A percentile compares a stretch with the other conserved stretches of the same genome.
These are phyloP conservation scores for Pelargonium myrrhifolium DNA, from an alignment of 441 rosid species.

Conservation along the genomic window DNA sequence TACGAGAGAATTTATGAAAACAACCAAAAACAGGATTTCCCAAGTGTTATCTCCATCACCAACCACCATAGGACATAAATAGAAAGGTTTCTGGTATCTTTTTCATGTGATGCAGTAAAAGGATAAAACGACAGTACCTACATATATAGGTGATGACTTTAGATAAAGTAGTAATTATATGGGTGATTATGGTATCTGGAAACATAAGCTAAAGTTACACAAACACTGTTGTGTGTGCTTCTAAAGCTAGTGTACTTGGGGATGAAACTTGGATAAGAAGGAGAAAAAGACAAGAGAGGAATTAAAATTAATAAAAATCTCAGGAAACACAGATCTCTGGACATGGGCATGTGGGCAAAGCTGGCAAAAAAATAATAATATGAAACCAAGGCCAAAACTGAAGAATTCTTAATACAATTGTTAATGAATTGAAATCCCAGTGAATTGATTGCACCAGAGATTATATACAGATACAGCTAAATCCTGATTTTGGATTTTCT, in stretches of 20 bases:
- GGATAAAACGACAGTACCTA: constrained; percentile 1
- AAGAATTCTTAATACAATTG: neutral
- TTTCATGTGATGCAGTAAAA: neutral
- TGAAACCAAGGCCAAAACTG: neutral
- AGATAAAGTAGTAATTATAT: neutral
- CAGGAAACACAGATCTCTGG: neutral
- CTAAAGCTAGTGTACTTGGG: neutral
- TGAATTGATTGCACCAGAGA: neutral
- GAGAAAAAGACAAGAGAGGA: neutral
- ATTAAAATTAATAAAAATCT: too few species aligned
- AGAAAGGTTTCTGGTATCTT: constrained; percentile 1
- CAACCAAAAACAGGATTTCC: neutral
- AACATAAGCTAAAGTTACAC: neutral
- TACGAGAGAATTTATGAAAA: neutral
- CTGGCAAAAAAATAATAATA: neutral
- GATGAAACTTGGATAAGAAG: neutral
- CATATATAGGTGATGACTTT: neutral
- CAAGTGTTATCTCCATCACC: constrained; percentile 1
- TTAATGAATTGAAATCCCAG: neutral
- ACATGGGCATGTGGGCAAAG: neutral
- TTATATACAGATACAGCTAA: neutral
- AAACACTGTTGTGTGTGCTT: neutral
- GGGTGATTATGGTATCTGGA: neutral
- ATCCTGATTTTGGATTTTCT: too few species aligned
- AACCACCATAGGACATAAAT: constrained; percentile 2